Evolutionary conservation across 306 rosid species (phyloP).

Genomic region (Styphnolobium japonicum): DNA sequence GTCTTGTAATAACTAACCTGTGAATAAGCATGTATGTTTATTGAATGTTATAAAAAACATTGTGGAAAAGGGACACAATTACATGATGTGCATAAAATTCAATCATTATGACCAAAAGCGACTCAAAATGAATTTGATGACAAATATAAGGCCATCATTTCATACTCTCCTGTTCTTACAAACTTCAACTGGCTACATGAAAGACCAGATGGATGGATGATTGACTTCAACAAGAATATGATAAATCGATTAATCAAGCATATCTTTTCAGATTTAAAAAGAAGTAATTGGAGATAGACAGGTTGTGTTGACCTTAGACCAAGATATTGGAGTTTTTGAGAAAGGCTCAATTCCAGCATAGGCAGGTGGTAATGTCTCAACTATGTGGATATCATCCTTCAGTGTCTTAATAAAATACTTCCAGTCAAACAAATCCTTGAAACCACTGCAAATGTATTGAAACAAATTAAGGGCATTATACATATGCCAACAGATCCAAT

Average conservation of each 20-base stretch:
- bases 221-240: slow-evolving; percentile 13
- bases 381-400: slow-evolving; percentile 81
- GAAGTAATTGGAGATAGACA: slow-evolving; percentile 1
- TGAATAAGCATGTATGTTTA: slow-evolving; percentile 26
- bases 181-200: slow-evolving; percentile 6
- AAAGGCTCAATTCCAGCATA: slow-evolving; percentile 71
- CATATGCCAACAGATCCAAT: neutral
- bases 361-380: slow-evolving; percentile 71
- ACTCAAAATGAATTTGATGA: slow-evolving; percentile 18
- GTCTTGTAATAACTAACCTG: slow-evolving; percentile 79
- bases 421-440: slow-evolving; percentile 98
- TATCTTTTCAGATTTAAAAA: slow-evolving; percentile 9
- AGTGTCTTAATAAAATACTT: slow-evolving; percentile 73
- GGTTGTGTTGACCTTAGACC: slow-evolving; percentile 74
- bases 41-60: neutral
- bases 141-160: neutral
- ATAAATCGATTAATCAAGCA: neutral
- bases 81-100: slow-evolving; percentile 1
- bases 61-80: slow-evolving; percentile 10
- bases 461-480: slow-evolving; percentile 17
- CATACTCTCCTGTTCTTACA: neutral
- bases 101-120: neutral
- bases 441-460: slow-evolving; percentile 62
- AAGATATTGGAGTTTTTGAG: slow-evolving; percentile 84
- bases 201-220: slow-evolving; percentile 14